Evolutionary conservation across 495 filamentous ascomycete genomes (phyloP), one percentile per base, ranked within the genome.

Genomic region (Lophiostoma macrostomum): DNA sequence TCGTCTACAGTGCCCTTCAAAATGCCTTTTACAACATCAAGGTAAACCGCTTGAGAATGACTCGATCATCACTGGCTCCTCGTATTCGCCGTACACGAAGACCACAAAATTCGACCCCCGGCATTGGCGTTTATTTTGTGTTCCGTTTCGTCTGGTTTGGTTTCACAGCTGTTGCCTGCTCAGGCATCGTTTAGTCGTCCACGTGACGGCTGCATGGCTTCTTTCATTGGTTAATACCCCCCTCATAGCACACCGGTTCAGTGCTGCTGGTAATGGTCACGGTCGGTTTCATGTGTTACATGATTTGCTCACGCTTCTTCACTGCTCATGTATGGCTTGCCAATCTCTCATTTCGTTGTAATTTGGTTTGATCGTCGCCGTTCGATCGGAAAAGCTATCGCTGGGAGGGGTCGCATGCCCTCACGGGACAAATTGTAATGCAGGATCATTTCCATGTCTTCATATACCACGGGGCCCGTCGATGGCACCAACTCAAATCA

Each of bases 61-160:
- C n/a, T n/a, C n/a, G n/a, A n/a, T n/a, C n/a, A n/a, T n/a, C n/a
- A n/a, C n/a, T n/a, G n/a, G n/a, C n/a, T n/a, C n/a, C n/a, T 31
- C 19, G 43, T 37, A 12, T 48, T 27, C 13, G 4, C 7, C 8
- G 4, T 35, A 18, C 32, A 49, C 38, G 13, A 23, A 3, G 14
- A 27, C 43, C 43, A 24, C 30, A 32, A 36, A 14, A 48, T 30
- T 48, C 4, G 16, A 24, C 14, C 27, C 29, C 18, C 29, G 6
- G 31, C 44, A 35, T 48, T 34, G 44, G 44, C 44, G 29, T 48
- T 48, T n/a, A 25, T 35, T 48, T 22, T n/a, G 6, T 19, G 7
- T 39, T 22, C 4, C 5, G n/a, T 39, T 18, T 4, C 14, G 8
- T 32, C 28, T 29, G n/a, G 5, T 46, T 29, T 2, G 19, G 16